Percentiles rank a stretch among this genome's conserved stretches.
Conservation (phyloP, 2,329 filamentous ascomycete species). For the Botrytis aclada region DNA sequence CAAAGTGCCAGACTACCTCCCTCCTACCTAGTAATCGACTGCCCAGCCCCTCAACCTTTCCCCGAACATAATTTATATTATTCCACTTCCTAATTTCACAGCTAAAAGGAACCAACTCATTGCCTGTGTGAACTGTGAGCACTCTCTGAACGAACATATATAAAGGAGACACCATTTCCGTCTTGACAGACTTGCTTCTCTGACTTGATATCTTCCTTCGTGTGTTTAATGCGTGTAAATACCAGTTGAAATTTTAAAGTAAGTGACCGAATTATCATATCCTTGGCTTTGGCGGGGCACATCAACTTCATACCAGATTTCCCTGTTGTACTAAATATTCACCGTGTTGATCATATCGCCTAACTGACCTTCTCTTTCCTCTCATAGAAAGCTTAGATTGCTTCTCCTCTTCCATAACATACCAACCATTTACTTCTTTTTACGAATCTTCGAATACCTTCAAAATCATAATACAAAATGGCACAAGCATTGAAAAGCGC, state of each 20-base stretch:
- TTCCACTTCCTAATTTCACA: not conserved
- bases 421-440: slow-evolving; percentile 1
- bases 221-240: not conserved
- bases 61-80: not conserved
- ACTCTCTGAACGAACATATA: not conserved
- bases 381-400: slow-evolving; percentile 11
- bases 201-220: not conserved
- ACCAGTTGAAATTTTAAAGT: not conserved
- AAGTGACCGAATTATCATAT: not conserved
- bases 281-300: slow-evolving; percentile 12
- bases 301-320: slow-evolving; percentile 1
- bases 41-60: slow-evolving; percentile 13
- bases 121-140: not conserved
- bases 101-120: not conserved
- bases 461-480: slow-evolving; percentile 48
- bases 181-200: not conserved
- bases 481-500: slow-evolving; percentile 69
- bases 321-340: slow-evolving; percentile 9
- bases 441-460: slow-evolving; percentile 7
- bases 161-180: not conserved
- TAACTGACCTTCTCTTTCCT: slow-evolving; percentile 11
- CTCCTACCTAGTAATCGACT: not conserved
- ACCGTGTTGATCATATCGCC: slow-evolving; percentile 14
- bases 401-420: slow-evolving; percentile 2
- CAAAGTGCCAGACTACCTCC: not conserved